Evolutionary conservation across 2,329 filamentous ascomycete genomes (phyloP).

Genomic region (Colletotrichum sp.): DNA sequence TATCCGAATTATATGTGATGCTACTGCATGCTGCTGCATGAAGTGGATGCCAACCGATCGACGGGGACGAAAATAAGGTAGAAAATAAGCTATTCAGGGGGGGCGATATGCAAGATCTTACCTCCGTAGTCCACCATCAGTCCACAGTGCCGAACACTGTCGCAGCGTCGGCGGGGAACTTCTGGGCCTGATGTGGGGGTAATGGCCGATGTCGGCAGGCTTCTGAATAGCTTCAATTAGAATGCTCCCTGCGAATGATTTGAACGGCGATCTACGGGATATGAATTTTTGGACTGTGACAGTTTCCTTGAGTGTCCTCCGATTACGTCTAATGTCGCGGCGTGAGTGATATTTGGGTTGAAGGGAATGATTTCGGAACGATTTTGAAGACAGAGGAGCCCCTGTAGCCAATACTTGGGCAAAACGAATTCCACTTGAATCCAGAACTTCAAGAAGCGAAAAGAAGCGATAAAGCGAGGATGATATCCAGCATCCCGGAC

Average conservation of each 20-base stretch:
- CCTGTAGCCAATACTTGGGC: too few relatives aligned
- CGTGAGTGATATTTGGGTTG: too few relatives aligned
- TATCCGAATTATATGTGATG: background rate
- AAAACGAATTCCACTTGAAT: too few relatives aligned
- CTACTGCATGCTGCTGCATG: background rate
- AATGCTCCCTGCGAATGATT: background rate
- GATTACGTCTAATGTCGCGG: too few relatives aligned
- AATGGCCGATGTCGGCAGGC: background rate
- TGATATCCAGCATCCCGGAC: too few relatives aligned
- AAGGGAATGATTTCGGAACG: too few relatives aligned
- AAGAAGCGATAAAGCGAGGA: too few relatives aligned
- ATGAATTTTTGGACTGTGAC: background rate
- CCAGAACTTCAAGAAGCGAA: too few relatives aligned
- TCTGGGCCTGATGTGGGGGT: background rate
- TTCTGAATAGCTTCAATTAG: background rate
- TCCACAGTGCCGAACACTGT: background rate
- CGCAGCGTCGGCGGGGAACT: background rate
- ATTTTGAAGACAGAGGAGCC: too few relatives aligned
- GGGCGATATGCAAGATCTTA: background rate
- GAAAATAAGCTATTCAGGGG: background rate
- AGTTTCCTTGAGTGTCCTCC: background rate
- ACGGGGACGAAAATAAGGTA: background rate
- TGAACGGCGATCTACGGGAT: rapidly evolving
- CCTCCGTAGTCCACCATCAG: background rate
- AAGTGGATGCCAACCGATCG: background rate